Conservation (phyloP, 2,329 filamentous ascomycete genomes). For the Xylariomycetidae sp. region DNA sequence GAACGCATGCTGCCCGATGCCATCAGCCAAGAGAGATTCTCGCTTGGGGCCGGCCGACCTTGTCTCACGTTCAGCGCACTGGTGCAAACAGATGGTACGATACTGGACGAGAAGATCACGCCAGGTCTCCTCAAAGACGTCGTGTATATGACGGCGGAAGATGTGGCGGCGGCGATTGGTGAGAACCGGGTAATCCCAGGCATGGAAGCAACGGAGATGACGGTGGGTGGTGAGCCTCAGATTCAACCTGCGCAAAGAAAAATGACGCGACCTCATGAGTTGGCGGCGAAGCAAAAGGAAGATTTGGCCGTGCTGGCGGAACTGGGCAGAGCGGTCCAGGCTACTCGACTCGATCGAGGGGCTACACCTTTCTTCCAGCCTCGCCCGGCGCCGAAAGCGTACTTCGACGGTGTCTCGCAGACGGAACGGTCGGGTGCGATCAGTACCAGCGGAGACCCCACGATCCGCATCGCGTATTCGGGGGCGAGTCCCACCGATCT, state of each 20-base stretch:
- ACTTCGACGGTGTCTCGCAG: constrained; percentile 30
- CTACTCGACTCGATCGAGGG: constrained; percentile 37
- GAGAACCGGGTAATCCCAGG: constrained; percentile 25
- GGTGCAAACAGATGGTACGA: constrained; percentile 44
- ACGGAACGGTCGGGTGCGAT: constrained; percentile 21
- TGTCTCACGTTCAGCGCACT: constrained; percentile 58
- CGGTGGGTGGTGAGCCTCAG: constrained; percentile 27
- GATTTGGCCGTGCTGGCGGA: constrained; percentile 42
- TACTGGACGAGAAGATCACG: constrained; percentile 49
- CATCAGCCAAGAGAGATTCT: constrained; percentile 45
- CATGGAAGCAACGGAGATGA: constrained; percentile 15
- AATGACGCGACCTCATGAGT: constrained; percentile 37
- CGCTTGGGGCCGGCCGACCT: constrained; percentile 44
- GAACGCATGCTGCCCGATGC: constrained; percentile 52
- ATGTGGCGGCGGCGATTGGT: constrained; percentile 40
- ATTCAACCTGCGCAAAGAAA: constrained; percentile 27
- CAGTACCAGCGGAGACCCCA: constrained; percentile 40
- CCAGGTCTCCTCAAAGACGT: constrained; percentile 49
- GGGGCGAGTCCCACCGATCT: constrained; percentile 26
- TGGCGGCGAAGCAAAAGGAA: constrained; percentile 35
- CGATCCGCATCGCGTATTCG: constrained; percentile 38
- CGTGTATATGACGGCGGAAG: constrained; percentile 49
- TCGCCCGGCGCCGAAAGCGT: constrained; percentile 36
- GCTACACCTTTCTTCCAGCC: constrained; percentile 44
- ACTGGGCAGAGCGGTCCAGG: constrained; percentile 41